Base-by-base conservation (phyloP, 805 yeast species). In the Hanseniaspora meyeri region DNA sequence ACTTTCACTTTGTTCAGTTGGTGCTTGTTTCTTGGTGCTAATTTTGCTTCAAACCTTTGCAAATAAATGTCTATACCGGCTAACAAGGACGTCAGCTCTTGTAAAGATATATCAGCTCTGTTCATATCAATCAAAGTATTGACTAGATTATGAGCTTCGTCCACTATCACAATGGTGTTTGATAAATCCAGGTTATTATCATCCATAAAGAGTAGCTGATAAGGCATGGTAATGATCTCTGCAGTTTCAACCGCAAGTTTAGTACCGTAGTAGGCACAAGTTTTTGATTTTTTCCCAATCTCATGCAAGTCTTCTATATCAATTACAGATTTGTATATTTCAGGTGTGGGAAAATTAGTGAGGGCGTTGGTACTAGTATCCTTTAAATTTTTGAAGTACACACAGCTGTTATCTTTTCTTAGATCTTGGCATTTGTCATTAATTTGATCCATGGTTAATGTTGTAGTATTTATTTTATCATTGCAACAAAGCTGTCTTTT, bases 81-180 rank as follows among this genome's bases (percentile, higher is more conserved):
- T 19, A 74, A 68, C 4, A 84, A 75, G 0, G 59, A 46, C 1
- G 61, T 43, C 10, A 87, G 70, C 36, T 85, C 87, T 0, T 61
- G 51, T 1, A 72, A 62, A 0, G 84, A 70, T 0, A 90, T 70
- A 3, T 76, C 67, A 1, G 81, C 75, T 0, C 96, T 87, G 63
- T 84, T 77, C 59, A 91, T 70, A 1, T 84, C 70, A 1, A 83
- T 77, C 2, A 90, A 79, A 0, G 90, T 81, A 61, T 89, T 96
- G 32, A 88, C 65, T 45, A 90, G 70, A 65, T 90, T 90, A 65
- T 90, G 97, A 0, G 97, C 97, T 65, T 90, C 97, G 66, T 90
- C 97, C 31, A 90, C 82, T 5, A 91, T 77, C 0, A 91, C 80
- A 2, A 90, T 76, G 0, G 90, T 75, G 57, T 80, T 77, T 53